Conservation (phyloP, 129 eudicot species). For the Centella asiatica region DNA sequence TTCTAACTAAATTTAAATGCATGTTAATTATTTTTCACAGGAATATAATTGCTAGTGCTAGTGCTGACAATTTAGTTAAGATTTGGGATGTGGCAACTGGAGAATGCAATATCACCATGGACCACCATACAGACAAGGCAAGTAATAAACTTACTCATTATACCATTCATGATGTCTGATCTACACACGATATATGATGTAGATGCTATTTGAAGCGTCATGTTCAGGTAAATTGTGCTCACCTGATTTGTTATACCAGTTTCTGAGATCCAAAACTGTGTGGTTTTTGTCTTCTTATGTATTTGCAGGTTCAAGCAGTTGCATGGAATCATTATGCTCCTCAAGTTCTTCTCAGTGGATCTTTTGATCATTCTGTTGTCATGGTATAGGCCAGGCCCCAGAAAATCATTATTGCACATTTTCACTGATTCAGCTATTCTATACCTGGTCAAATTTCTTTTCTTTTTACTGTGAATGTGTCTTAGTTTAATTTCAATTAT, state of each 20-base stretch:
- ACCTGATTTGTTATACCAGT: too few species aligned
- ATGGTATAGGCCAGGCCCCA: too few species aligned
- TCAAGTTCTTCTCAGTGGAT: constrained; percentile 83
- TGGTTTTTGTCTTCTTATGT: not conserved
- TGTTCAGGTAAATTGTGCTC: not conserved
- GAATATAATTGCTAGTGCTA: constrained; percentile 87
- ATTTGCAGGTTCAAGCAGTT: constrained; percentile 78
- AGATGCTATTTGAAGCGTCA: not conserved
- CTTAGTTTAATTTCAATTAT: constrained; percentile 1
- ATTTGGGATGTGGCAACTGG: constrained; percentile 85
- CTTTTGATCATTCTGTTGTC: constrained; percentile 81
- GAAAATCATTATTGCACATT: too few species aligned
- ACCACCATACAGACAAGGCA: constrained; percentile 91
- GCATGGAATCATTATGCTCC: constrained; percentile 77
- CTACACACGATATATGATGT: not conserved
- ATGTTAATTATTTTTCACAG: constrained; percentile 29
- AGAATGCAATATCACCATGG: constrained; percentile 72
- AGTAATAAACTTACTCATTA: not conserved
- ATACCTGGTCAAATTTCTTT: not conserved
- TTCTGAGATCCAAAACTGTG: not conserved
- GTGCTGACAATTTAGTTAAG: constrained; percentile 85
- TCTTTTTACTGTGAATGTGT: not conserved
- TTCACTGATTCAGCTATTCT: not conserved
- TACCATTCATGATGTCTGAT: not conserved
- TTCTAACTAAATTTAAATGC: constrained; percentile 2